Percentiles rank a stretch among this genome's conserved stretches.
phyloP scores from a whole-genome alignment of 1,139 yeast species.

The Taphrina deformans region DNA sequence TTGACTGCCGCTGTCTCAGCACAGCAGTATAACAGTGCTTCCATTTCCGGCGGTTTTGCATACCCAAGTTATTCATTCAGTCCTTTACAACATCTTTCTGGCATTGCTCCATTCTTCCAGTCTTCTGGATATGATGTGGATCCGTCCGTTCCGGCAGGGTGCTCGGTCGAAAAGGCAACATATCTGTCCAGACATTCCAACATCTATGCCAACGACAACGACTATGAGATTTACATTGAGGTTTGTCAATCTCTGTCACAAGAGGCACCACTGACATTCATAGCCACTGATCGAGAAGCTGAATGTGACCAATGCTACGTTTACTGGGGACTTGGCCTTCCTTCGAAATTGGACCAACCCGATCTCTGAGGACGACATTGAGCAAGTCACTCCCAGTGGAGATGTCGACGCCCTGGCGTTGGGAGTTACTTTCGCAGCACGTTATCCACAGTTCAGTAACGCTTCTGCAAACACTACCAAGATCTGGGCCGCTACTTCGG shows the following conservation, averaged over 20 bases:
- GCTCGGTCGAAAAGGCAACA: slow-evolving; percentile 14
- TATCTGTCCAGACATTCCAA: slow-evolving; percentile 10
- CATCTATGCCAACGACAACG: slow-evolving; percentile 20
- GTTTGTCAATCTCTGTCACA: neutral
- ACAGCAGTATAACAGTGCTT: neutral
- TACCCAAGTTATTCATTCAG: slow-evolving; percentile 1
- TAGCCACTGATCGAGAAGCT: slow-evolving; percentile 8
- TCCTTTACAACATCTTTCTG: slow-evolving; percentile 8
- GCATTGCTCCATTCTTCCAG: slow-evolving; percentile 13
- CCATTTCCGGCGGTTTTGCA: neutral
- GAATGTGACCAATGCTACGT: slow-evolving; percentile 10
- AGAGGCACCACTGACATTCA: neutral
- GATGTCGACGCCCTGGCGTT: neutral
- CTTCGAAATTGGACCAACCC: slow-evolving; percentile 8
- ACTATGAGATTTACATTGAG: slow-evolving; percentile 17
- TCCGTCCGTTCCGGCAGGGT: neutral
- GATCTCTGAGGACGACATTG: slow-evolving; percentile 8
- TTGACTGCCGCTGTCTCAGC: neutral
- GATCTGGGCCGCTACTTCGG: slow-evolving; percentile 16
- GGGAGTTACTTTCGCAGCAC: slow-evolving; percentile 1
- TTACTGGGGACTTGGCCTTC: neutral
- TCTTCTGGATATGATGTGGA: neutral
- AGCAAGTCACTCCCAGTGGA: slow-evolving; percentile 8
- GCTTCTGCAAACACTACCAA: slow-evolving; percentile 14
- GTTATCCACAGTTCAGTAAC: slow-evolving; percentile 19